Percentiles rank a stretch among this genome's conserved stretches.
phyloP scores from a whole-genome alignment of 805 yeast species.

The Ogataea sp. region DNA sequence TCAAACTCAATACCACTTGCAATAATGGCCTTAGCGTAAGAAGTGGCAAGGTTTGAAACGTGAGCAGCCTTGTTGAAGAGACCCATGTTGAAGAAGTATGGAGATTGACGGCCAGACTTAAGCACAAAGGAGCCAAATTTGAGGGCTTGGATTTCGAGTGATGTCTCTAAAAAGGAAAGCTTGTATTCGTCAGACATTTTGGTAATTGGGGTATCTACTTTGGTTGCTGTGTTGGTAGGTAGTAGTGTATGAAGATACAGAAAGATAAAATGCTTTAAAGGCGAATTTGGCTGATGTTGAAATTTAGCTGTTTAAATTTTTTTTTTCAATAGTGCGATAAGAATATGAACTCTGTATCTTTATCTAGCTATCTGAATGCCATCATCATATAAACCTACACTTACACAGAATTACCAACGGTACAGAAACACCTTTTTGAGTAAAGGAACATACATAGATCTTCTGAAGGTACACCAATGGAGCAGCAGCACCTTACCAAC shows the following conservation, averaged over 20 bases:
- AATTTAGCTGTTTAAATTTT: too few species aligned
- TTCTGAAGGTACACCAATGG: too few species aligned
- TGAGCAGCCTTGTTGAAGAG: slow-evolving; percentile 74
- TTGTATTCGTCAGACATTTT: slow-evolving; percentile 15
- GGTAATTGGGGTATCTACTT: neutral
- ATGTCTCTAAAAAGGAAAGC: slow-evolving; percentile 60
- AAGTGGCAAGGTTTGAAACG: slow-evolving; percentile 72
- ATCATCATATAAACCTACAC: too few species aligned
- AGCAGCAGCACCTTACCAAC: neutral
- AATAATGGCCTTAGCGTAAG: slow-evolving; percentile 85
- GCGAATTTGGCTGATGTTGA: too few species aligned
- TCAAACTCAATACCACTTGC: slow-evolving; percentile 79
- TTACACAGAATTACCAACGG: neutral
- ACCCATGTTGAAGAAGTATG: slow-evolving; percentile 95
- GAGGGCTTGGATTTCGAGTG: slow-evolving; percentile 75
- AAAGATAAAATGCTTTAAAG: too few species aligned
- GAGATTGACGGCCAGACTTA: slow-evolving; percentile 90
- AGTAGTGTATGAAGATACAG: neutral
- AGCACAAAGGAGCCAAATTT: slow-evolving; percentile 84
- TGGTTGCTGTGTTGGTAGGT: neutral
- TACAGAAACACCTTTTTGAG: neutral
- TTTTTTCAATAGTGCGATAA: too few species aligned
- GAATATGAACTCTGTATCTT: too few species aligned
- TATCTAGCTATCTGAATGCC: too few species aligned
- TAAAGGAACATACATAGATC: too few species aligned